Evolutionary conservation across 139 green algal species (phyloP), one percentile per base, ranked within the genome.

Genomic region (Micractinium conductrix): DNA sequence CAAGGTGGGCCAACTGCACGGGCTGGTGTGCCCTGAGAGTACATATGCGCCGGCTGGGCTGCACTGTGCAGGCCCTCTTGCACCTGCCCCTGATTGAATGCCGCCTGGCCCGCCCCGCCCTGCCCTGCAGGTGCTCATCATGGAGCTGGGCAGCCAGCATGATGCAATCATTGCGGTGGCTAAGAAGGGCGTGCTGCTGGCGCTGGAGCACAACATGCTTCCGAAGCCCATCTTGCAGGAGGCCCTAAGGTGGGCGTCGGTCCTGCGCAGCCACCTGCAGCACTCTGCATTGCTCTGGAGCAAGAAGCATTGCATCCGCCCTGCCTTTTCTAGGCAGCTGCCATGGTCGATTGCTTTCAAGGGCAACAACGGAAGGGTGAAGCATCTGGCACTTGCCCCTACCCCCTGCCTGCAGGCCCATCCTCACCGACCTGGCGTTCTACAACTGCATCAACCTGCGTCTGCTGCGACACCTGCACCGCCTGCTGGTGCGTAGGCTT

Each of bases 351-450:
- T n/a, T n/a, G n/a, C n/a, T n/a, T n/a, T n/a, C n/a, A n/a, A n/a
- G n/a, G n/a, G n/a, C n/a, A n/a, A n/a, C n/a, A n/a, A n/a, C n/a
- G n/a, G n/a, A n/a, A n/a, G n/a, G n/a, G n/a, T n/a, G n/a, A n/a
- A n/a, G n/a, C n/a, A n/a, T n/a, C n/a, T n/a, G n/a, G n/a, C n/a
- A n/a, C n/a, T n/a, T n/a, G n/a, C n/a, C 40, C 10, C 42, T 55
- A 38, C 21, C 14, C 43, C 14, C 43, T 43, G 19, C 30, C 12
- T 65, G 42, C 63, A 79, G 96, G 12, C 96, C 96, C 48, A 97
- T 99, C 55, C 91, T 99, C 35, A 88, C 93, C 60, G 94, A 97
- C 88, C 83, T 99, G 63, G 93, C 92, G 1, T 88, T 93, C 75
- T 93, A 96, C 89, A 91, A 95, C 42, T 91, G 93, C 78, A 93